Conservation (phyloP, 305 asterid species). For the Solanum hybrid region DNA sequence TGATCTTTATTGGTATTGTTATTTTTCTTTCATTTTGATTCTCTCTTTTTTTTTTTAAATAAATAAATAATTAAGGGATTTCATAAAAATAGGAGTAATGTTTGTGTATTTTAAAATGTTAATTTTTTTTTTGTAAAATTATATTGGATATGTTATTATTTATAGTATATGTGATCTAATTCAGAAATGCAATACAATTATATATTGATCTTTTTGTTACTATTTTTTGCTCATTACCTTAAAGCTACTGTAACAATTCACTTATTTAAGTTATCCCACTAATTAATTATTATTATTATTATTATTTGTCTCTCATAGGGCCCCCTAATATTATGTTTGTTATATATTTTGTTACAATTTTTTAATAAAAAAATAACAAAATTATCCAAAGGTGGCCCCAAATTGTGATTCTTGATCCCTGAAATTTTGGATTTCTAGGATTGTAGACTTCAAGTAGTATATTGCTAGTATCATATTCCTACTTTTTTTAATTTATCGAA, state of each 20-base stretch:
- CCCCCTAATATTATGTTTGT: background rate
- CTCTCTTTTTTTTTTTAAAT: too few relatives aligned
- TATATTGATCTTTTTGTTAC: background rate
- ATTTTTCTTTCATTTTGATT: background rate
- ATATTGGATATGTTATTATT: background rate
- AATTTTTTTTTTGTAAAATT: accelerated
- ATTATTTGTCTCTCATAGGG: background rate
- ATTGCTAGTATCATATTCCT: background rate
- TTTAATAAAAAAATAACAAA: background rate
- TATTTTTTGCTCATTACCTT: background rate
- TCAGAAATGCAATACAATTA: background rate
- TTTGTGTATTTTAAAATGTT: background rate
- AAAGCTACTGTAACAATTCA: background rate
- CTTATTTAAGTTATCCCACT: background rate
- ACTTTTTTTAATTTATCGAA: background rate
- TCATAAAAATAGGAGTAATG: background rate
- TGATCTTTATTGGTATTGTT: background rate
- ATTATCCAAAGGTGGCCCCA: background rate
- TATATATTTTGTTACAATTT: background rate
- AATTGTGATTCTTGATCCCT: slow-evolving; percentile 2
- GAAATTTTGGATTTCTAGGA: background rate
- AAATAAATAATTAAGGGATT: background rate
- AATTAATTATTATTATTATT: background rate
- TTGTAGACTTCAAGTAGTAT: background rate
- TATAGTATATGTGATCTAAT: background rate